Percentiles rank a stretch among this genome's conserved stretches.
These are phyloP conservation scores for Tulasnella sp. DNA, from an alignment of 768 basidiomycete genomes.

Conservation along the genomic window DNA sequence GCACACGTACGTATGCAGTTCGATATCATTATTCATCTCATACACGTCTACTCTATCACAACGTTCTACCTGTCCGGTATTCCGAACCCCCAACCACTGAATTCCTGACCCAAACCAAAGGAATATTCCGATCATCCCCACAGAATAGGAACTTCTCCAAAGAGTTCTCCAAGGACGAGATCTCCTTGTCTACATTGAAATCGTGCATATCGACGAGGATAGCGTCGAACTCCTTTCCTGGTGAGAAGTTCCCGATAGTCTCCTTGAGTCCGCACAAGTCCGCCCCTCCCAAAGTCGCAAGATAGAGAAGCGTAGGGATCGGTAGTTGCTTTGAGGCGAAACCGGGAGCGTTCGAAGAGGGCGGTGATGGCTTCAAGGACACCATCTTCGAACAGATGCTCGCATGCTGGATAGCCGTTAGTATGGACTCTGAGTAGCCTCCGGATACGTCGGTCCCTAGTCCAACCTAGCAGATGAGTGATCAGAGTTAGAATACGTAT, in stretches of 20 bases:
- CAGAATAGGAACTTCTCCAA: constrained; percentile 80
- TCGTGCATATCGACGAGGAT: constrained; percentile 50
- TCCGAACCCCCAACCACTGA: constrained; percentile 53
- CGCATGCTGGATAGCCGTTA: constrained; percentile 61
- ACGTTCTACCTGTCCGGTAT: too few species aligned
- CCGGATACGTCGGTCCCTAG: constrained; percentile 92
- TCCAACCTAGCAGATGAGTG: constrained; percentile 49
- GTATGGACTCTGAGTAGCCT: constrained; percentile 71
- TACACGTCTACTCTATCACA: too few species aligned
- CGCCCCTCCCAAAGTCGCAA: constrained; percentile 89
- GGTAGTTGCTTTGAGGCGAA: constrained; percentile 41
- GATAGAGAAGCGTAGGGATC: constrained; percentile 67
- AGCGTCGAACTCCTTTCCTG: constrained; percentile 87
- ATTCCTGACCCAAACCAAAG: constrained; percentile 76
- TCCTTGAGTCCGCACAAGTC: constrained; percentile 60
- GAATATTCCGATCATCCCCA: constrained; percentile 78
- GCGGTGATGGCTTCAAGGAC: constrained; percentile 33
- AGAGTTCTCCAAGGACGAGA: constrained; percentile 38
- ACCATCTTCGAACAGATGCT: constrained; percentile 72
- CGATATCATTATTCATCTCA: too few species aligned
- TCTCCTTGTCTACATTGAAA: constrained; percentile 33
- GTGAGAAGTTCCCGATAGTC: constrained; percentile 61
- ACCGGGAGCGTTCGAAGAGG: constrained; percentile 7
- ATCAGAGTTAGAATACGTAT: neutral
- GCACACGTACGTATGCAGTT: too few species aligned